These are phyloP conservation scores for Claviceps sorghi DNA, from an alignment of 2,329 filamentous ascomycete genomes.

Conservation along the genomic window DNA sequence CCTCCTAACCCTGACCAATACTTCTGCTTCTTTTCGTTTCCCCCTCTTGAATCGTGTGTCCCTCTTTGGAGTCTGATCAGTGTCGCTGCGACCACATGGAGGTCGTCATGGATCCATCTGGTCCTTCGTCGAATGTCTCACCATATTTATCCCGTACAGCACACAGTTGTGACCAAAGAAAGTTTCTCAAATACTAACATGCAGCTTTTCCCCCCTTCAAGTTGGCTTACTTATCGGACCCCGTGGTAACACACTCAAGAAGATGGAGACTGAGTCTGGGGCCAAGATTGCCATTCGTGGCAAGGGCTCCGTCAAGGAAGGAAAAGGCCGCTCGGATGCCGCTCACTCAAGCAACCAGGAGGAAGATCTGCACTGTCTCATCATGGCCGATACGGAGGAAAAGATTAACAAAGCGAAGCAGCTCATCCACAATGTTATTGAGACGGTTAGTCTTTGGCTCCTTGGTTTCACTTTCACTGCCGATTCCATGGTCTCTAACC, in stretches of 20 bases:
- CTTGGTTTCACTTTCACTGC: background rate
- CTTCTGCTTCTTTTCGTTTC: slow-evolving; percentile 19
- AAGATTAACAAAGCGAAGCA: slow-evolving; percentile 99
- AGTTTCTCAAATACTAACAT: slow-evolving; percentile 61
- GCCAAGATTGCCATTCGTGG: slow-evolving; percentile 99
- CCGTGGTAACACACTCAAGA: slow-evolving; percentile 98
- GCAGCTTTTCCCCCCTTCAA: slow-evolving; percentile 73
- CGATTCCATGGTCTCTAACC: background rate
- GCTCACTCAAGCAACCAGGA: slow-evolving; percentile 99
- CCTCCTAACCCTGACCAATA: slow-evolving; percentile 62
- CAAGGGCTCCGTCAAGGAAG: slow-evolving; percentile 99
- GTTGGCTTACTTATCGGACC: slow-evolving; percentile 99
- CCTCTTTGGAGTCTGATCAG: slow-evolving; percentile 30
- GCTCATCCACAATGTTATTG: slow-evolving; percentile 95
- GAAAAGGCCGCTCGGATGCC: slow-evolving; percentile 96
- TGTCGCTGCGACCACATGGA: slow-evolving; percentile 18
- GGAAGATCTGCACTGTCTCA: slow-evolving; percentile 95
- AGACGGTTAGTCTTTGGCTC: slow-evolving; percentile 54
- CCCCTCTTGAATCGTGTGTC: slow-evolving; percentile 13
- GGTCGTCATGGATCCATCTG: slow-evolving; percentile 18
- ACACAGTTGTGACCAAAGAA: slow-evolving; percentile 11
- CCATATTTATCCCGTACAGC: slow-evolving; percentile 10
- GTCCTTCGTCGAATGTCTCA: slow-evolving; percentile 17
- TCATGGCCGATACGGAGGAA: slow-evolving; percentile 99
- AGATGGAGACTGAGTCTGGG: slow-evolving; percentile 94